Evolutionary conservation across 2,329 filamentous ascomycete species (phyloP).

Genomic region (Xylariaceae sp.): DNA sequence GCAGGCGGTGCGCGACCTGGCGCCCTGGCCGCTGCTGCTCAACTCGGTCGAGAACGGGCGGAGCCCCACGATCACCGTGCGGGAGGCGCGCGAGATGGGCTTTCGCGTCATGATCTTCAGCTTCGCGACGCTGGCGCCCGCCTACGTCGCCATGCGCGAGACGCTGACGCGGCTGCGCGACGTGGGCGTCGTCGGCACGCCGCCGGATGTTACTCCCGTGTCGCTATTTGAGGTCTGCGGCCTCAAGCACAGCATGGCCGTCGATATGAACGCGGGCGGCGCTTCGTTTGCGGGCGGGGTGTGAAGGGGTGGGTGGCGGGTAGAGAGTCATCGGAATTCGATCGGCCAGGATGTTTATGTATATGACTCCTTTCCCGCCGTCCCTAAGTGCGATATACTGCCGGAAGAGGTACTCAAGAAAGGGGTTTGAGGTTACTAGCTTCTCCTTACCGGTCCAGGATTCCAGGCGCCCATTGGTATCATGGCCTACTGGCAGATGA

Average conservation of each 20-base stretch:
- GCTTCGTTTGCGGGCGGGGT: slow-evolving; percentile 20
- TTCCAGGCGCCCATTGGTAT: too few relatives aligned
- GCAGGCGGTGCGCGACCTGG: slow-evolving; percentile 33
- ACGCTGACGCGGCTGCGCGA: slow-evolving; percentile 30
- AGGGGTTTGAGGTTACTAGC: too few relatives aligned
- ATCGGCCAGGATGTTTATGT: too few relatives aligned
- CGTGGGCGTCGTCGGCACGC: slow-evolving; percentile 22
- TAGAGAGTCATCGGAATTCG: too few relatives aligned
- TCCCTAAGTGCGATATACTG: too few relatives aligned
- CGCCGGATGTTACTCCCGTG: slow-evolving; percentile 20
- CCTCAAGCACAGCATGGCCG: slow-evolving; percentile 22
- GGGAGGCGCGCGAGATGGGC: slow-evolving; percentile 47
- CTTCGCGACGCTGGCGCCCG: slow-evolving; percentile 39
- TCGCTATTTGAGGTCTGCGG: slow-evolving; percentile 26
- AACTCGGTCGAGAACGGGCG: slow-evolving; percentile 52
- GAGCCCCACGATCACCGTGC: slow-evolving; percentile 43
- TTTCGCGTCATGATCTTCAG: slow-evolving; percentile 54
- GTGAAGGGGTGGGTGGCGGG: too few relatives aligned
- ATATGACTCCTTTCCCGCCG: too few relatives aligned
- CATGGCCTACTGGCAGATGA: too few relatives aligned
- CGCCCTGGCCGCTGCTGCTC: slow-evolving; percentile 39
- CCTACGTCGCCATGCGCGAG: slow-evolving; percentile 33
- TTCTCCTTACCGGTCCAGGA: too few relatives aligned
- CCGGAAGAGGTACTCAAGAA: too few relatives aligned
- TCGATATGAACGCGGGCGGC: slow-evolving; percentile 22